phyloP scores from a whole-genome alignment of 2,329 filamentous ascomycete genomes.

The Fusarium sp. region DNA sequence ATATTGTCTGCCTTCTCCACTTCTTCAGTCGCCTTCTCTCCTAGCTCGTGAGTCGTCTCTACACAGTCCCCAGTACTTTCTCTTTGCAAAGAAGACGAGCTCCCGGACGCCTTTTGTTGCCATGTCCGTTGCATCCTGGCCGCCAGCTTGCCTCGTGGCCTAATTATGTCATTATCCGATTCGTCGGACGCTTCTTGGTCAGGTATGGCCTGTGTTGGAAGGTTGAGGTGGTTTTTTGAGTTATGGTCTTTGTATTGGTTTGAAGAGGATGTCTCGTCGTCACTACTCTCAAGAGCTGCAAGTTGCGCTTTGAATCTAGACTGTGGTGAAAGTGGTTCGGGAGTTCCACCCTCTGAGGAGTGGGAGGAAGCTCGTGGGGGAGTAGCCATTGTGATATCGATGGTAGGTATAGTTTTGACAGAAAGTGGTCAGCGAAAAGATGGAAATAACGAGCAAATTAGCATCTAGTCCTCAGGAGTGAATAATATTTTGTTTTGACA shows the following conservation, averaged over 20 bases:
- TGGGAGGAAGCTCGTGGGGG: slow-evolving; percentile 58
- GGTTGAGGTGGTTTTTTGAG: background rate
- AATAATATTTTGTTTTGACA: slow-evolving; percentile 1
- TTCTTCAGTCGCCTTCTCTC: slow-evolving; percentile 32
- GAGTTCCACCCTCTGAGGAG: slow-evolving; percentile 53
- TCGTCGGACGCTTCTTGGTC: slow-evolving; percentile 61
- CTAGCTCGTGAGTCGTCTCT: slow-evolving; percentile 54
- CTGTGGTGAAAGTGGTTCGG: slow-evolving; percentile 60
- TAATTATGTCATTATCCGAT: slow-evolving; percentile 48
- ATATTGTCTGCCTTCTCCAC: slow-evolving; percentile 42
- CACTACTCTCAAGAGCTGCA: slow-evolving; percentile 61
- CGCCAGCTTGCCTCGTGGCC: slow-evolving; percentile 72
- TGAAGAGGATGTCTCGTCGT: slow-evolving; percentile 53
- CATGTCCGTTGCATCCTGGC: slow-evolving; percentile 66
- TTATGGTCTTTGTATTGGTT: slow-evolving; percentile 21
- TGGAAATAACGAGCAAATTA: background rate
- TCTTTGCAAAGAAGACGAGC: slow-evolving; percentile 2
- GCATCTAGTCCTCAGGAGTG: background rate
- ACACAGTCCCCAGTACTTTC: slow-evolving; percentile 55
- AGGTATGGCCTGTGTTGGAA: slow-evolving; percentile 35
- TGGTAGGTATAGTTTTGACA: background rate
- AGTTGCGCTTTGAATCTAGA: slow-evolving; percentile 67
- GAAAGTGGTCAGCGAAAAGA: background rate
- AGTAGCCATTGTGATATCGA: slow-evolving; percentile 55
- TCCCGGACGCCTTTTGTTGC: slow-evolving; percentile 25